Conservation (phyloP, 768 basidiomycete species). For the Tylopilus sp. region DNA sequence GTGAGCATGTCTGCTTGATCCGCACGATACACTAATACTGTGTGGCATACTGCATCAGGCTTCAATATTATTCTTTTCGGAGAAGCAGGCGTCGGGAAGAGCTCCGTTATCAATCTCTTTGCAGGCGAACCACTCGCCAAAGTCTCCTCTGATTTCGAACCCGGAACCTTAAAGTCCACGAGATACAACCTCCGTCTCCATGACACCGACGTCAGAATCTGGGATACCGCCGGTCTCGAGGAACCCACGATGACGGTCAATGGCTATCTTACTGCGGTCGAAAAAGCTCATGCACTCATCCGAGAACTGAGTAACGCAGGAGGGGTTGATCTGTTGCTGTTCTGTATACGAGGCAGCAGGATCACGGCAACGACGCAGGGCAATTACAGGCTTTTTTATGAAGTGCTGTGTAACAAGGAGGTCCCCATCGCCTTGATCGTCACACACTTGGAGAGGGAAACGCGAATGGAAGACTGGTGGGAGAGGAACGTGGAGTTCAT, state of each 20-base stretch:
- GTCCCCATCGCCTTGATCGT: conserved; percentile 41
- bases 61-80: conserved; percentile 32
- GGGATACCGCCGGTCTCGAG: conserved; percentile 32
- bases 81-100: conserved; percentile 37
- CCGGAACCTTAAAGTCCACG: conserved; percentile 32
- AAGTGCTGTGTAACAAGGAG: conserved; percentile 35
- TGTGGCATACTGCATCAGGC: neutral
- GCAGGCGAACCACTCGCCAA: conserved; percentile 25
- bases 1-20: conserved; percentile 9
- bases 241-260: conserved; percentile 28
- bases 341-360: conserved; percentile 35
- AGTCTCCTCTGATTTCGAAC: conserved; percentile 31
- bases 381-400: conserved; percentile 39
- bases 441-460: conserved; percentile 38
- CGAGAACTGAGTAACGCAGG: conserved; percentile 22
- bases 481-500: conserved; percentile 25
- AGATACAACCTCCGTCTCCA: conserved; percentile 20
- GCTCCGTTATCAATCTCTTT: conserved; percentile 45
- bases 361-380: conserved; percentile 28
- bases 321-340: conserved; percentile 34
- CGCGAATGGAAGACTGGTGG: conserved; percentile 38
- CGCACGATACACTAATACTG: neutral
- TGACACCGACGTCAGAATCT: conserved; percentile 16
- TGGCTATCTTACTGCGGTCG: conserved; percentile 27
- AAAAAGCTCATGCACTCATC: conserved; percentile 27